A percentile compares a stretch with the other conserved stretches of the same genome.
These are phyloP conservation scores for Ziziphus jujuba DNA, from an alignment of 306 rosid genomes.

Conservation along the genomic window DNA sequence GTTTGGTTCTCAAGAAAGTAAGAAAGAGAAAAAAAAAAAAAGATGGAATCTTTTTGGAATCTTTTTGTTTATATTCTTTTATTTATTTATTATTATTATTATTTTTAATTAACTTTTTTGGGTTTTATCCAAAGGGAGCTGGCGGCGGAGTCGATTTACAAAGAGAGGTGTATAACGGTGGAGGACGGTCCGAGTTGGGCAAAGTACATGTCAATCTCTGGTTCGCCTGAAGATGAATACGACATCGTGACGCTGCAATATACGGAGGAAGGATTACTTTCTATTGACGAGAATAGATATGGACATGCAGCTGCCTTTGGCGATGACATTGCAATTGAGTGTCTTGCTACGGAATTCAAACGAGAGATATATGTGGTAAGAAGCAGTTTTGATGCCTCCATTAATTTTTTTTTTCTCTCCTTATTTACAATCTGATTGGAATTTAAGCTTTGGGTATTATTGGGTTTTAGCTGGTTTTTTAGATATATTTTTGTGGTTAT, in stretches of 20 bases:
- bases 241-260: conserved; percentile 96
- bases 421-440: not conserved
- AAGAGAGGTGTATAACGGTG: conserved; percentile 82
- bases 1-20: too few relatives aligned
- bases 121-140: conserved; percentile 62
- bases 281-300: conserved; percentile 79
- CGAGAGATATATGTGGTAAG: conserved; percentile 95
- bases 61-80: conserved; percentile 9
- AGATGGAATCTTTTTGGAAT: not conserved
- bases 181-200: conserved; percentile 89
- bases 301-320: conserved; percentile 99
- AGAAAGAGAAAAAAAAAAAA: too few relatives aligned
- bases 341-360: conserved; percentile 95
- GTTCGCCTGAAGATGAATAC: conserved; percentile 73
- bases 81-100: too few relatives aligned
- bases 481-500: too few relatives aligned
- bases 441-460: not conserved
- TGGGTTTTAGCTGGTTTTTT: too few relatives aligned
- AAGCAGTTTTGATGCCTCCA: conserved; percentile 14
- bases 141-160: conserved; percentile 95
- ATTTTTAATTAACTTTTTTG: too few relatives aligned
- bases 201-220: conserved; percentile 92
- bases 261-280: conserved; percentile 87
- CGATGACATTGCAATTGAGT: conserved; percentile 96
- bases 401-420: not conserved